Conservation (phyloP, 306 rosid species). For the Leucaena leucocephala region DNA sequence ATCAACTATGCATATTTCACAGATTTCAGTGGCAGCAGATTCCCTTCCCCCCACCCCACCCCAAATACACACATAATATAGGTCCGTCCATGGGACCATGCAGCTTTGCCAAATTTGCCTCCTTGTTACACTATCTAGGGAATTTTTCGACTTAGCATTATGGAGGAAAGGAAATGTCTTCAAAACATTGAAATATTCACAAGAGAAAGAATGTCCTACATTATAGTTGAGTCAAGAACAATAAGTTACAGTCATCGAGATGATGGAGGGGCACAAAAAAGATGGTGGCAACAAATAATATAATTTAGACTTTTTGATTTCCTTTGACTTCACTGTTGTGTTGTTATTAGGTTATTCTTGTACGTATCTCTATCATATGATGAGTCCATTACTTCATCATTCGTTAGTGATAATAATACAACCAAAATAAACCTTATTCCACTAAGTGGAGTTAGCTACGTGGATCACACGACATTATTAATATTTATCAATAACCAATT, state of each 20-base stretch:
- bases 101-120: no score
- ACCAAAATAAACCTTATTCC: neutral
- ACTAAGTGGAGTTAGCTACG: neutral
- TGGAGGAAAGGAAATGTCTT: neutral
- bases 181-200: neutral
- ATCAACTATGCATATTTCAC: no score
- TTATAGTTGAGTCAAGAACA: neutral
- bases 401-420: neutral
- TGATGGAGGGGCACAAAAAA: neutral
- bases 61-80: no score
- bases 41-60: no score
- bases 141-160: no score
- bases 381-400: neutral
- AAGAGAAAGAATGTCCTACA: neutral
- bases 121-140: no score
- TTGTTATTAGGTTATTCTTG: neutral
- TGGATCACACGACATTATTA: neutral
- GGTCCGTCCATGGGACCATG: no score
- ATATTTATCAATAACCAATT: neutral
- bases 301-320: neutral
- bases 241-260: neutral
- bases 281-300: neutral
- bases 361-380: neutral
- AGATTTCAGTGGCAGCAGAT: no score
- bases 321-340: neutral